Evolutionary conservation across 805 yeast species (phyloP).

Genomic region (Yarrowia bubula): DNA sequence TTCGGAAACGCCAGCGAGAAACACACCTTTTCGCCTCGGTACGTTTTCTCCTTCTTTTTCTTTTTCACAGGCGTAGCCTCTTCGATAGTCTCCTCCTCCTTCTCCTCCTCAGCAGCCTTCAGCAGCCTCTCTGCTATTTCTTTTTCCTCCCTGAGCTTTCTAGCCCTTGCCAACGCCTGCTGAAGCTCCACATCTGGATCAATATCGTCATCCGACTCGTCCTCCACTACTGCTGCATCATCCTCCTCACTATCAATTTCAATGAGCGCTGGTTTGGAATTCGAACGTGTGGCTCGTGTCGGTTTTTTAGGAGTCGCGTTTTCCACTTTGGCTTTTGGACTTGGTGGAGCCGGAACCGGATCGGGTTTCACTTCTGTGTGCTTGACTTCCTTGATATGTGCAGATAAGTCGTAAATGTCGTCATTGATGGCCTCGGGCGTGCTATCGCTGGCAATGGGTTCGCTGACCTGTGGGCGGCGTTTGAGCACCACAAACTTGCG

Average conservation of each 20-base stretch:
- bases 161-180: neutral
- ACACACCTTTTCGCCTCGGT: conserved; percentile 6
- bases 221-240: neutral
- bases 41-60: neutral
- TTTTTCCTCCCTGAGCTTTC: neutral
- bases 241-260: neutral
- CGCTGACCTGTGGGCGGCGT: neutral
- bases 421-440: neutral
- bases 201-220: neutral
- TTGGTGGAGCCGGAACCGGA: neutral
- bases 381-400: neutral
- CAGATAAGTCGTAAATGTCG: conserved; percentile 7
- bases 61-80: neutral
- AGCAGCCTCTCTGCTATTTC: neutral
- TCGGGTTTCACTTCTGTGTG: neutral
- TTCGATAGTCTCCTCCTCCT: neutral
- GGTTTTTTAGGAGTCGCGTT: neutral
- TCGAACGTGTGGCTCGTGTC: neutral
- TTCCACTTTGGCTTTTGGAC: neutral
- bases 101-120: neutral
- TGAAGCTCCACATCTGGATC: neutral
- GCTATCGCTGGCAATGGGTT: neutral
- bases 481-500: conserved; percentile 11
- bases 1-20: neutral
- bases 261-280: neutral